Conservation (phyloP, 306 rosid genomes). For the Quercus alba region DNA sequence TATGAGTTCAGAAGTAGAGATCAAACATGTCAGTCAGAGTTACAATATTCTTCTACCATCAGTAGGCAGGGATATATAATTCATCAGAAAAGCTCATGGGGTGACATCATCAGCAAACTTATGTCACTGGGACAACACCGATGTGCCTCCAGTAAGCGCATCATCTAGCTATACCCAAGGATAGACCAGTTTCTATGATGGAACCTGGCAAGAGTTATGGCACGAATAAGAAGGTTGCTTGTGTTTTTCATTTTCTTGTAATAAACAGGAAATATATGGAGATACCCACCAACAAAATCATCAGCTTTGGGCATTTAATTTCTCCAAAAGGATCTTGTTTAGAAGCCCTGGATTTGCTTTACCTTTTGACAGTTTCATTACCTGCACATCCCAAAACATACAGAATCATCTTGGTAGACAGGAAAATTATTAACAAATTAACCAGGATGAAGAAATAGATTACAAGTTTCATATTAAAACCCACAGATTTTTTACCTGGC, state of each 20-base stretch:
- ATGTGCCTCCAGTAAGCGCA: background rate
- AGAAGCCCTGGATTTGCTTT: slow-evolving; percentile 90
- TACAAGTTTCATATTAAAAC: background rate
- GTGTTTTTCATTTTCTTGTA: background rate
- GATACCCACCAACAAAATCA: background rate
- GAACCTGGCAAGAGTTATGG: background rate
- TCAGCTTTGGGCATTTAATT: slow-evolving; percentile 71
- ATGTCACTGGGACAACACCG: background rate
- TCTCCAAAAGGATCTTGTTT: slow-evolving; percentile 81
- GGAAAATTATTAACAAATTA: background rate
- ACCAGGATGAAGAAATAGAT: background rate
- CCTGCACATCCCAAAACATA: slow-evolving; percentile 34
- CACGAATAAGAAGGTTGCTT: background rate
- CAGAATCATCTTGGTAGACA: background rate
- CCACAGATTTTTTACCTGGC: slow-evolving; percentile 58
- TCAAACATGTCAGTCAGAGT: background rate
- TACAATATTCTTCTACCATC: background rate
- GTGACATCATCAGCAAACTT: background rate
- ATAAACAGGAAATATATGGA: background rate
- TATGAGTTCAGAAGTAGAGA: background rate
- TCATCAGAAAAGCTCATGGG: background rate
- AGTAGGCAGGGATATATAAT: background rate
- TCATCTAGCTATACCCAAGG: background rate
- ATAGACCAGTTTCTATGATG: background rate
- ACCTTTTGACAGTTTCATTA: slow-evolving; percentile 90